Percentiles rank a stretch among this genome's conserved stretches.
Evolutionary conservation across 805 yeast species (phyloP).

Genomic region (Candida tallmaniae): DNA sequence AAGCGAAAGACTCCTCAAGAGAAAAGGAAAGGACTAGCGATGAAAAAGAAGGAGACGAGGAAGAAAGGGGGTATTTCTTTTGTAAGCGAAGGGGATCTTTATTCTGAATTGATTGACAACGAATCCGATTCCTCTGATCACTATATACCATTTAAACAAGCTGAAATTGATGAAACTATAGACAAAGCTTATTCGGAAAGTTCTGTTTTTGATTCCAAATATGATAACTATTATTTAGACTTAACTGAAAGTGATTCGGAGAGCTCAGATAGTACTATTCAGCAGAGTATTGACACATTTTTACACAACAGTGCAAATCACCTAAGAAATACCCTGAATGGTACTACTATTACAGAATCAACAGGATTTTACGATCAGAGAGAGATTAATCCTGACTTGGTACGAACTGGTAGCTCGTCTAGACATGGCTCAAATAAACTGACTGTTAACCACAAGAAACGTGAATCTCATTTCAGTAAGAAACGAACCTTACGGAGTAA

Average conservation of each 20-base stretch:
- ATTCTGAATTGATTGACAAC: slow-evolving; percentile 7
- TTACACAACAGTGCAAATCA: background rate
- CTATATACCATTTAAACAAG: slow-evolving; percentile 3
- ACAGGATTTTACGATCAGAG: slow-evolving; percentile 1
- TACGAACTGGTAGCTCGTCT: background rate
- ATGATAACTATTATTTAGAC: slow-evolving; percentile 7
- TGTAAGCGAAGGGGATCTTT: slow-evolving; percentile 8
- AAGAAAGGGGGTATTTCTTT: background rate
- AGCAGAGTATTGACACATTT: background rate
- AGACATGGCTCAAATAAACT: background rate
- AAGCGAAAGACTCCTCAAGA: slow-evolving; percentile 8
- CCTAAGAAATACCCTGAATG: background rate
- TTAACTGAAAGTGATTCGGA: slow-evolving; percentile 6
- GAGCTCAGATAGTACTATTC: background rate
- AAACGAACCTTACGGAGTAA: no score
- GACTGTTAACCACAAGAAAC: background rate
- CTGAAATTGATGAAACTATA: background rate
- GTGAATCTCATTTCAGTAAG: no score
- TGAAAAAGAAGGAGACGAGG: slow-evolving; percentile 17
- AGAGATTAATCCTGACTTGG: slow-evolving; percentile 8
- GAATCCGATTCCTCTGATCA: slow-evolving; percentile 4
- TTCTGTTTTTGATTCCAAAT: slow-evolving; percentile 8
- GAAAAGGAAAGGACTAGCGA: slow-evolving; percentile 35
- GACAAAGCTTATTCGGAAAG: slow-evolving; percentile 5
- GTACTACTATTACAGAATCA: background rate